Evolutionary conservation across 345 rosid genomes (phyloP).

Genomic region (Kandelia obovata): DNA sequence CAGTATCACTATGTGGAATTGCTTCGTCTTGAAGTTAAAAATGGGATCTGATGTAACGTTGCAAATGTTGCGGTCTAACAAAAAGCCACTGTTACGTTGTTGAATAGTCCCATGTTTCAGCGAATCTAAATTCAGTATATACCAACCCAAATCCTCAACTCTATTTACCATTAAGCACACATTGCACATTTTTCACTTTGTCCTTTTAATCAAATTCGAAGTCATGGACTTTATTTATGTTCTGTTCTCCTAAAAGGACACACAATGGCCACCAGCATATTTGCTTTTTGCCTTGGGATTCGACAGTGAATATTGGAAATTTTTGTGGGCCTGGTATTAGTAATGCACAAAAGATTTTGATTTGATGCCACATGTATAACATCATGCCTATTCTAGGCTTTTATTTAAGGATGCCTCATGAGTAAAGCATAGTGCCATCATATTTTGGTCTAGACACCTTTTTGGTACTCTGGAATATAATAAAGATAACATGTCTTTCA

Average conservation of each 20-base stretch:
- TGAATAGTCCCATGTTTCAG: too few relatives aligned
- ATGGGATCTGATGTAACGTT: neutral
- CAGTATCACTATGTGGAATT: slow-evolving; percentile 5
- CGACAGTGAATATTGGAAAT: slow-evolving; percentile 26
- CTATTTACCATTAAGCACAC: neutral
- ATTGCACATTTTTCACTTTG: slow-evolving; percentile 10
- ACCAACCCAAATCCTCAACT: too few relatives aligned
- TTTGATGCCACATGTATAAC: slow-evolving; percentile 20
- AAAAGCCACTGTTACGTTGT: too few relatives aligned
- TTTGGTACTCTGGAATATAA: neutral
- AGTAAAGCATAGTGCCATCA: neutral
- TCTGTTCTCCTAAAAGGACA: slow-evolving; percentile 2
- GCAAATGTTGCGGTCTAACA: neutral
- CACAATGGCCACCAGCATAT: slow-evolving; percentile 18
- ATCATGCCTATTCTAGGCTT: neutral
- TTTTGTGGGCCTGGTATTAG: slow-evolving; percentile 16
- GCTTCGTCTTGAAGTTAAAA: slow-evolving; percentile 11
- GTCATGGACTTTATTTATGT: slow-evolving; percentile 6
- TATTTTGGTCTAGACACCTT: neutral
- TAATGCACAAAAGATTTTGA: slow-evolving; percentile 26
- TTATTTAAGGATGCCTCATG: neutral
- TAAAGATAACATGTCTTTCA: slow-evolving; percentile 1
- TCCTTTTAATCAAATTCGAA: slow-evolving; percentile 13
- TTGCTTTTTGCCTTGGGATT: slow-evolving; percentile 33
- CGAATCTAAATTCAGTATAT: too few relatives aligned